These are phyloP conservation scores for Thalassiosira allenii DNA, from an alignment of 352 stramenopile species.

Conservation along the genomic window DNA sequence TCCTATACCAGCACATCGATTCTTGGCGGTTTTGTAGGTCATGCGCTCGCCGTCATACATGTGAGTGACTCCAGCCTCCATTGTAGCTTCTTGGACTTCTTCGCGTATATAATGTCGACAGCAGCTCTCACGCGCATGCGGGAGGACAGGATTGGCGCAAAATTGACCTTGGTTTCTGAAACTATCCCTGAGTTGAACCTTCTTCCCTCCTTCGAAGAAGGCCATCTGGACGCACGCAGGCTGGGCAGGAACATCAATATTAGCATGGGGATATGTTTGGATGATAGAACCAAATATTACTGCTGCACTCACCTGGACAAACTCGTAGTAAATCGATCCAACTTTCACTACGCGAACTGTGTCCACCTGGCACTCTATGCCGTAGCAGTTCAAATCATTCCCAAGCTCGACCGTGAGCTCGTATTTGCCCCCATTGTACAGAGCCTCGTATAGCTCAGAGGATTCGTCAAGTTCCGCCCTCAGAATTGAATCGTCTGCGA, in stretches of 20 bases:
- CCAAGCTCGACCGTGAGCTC: conserved; percentile 46
- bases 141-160: conserved; percentile 41
- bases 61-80: conserved; percentile 18
- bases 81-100: conserved; percentile 31
- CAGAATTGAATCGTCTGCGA: conserved; percentile 32
- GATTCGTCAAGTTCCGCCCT: conserved; percentile 34
- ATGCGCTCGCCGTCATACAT: conserved; percentile 56
- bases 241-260: conserved; percentile 19
- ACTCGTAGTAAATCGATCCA: conserved; percentile 78
- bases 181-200: conserved; percentile 54
- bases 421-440: conserved; percentile 54
- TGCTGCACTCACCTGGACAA: conserved; percentile 52
- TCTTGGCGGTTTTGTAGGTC: conserved; percentile 31
- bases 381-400: conserved; percentile 49
- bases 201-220: conserved; percentile 71
- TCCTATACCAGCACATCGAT: conserved; percentile 24
- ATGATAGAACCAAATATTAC: too few species aligned
- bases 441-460: conserved; percentile 41
- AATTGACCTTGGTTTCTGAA: conserved; percentile 30
- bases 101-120: conserved; percentile 16
- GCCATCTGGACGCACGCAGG: conserved; percentile 66
- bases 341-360: conserved; percentile 74
- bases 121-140: conserved; percentile 29
- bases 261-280: too few species aligned
- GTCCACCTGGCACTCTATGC: conserved; percentile 72